Percentiles rank a stretch among this genome's conserved stretches.
Conservation (phyloP, 305 asterid genomes). For the Fraxinus sp. region DNA sequence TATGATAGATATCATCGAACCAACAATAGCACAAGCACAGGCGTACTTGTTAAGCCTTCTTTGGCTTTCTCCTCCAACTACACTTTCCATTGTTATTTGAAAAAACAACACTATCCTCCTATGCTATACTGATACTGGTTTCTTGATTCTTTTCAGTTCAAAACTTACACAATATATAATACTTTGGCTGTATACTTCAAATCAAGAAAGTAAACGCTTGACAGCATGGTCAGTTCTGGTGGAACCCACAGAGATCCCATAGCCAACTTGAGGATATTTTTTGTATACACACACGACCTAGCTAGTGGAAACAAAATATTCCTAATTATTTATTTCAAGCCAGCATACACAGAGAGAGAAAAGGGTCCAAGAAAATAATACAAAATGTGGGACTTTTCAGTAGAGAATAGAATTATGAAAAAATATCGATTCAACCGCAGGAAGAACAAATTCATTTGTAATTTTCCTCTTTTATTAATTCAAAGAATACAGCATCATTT, state of each 20-base stretch:
- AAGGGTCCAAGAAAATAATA: not conserved
- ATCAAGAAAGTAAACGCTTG: conserved; percentile 21
- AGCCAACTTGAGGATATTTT: not conserved
- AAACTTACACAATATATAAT: conserved; percentile 12
- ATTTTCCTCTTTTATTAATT: not conserved
- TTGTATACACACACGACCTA: not conserved
- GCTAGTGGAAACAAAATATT: not conserved
- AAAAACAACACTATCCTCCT: not conserved
- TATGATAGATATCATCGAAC: conserved; percentile 68
- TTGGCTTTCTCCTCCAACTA: not conserved
- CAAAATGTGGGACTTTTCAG: not conserved
- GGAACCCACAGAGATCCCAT: not conserved
- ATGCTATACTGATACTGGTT: not conserved
- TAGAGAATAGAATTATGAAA: not conserved
- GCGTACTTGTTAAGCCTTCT: conserved; percentile 55
- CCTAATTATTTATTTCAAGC: not conserved
- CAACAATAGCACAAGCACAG: conserved; percentile 58
- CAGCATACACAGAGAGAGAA: not conserved
- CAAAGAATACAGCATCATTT: not conserved
- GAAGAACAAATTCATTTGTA: not conserved
- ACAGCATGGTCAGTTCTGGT: not conserved
- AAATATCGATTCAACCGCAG: not conserved
- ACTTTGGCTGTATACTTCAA: not conserved
- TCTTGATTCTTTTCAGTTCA: not conserved
- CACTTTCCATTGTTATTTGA: conserved; percentile 29